A percentile compares a stretch with the other conserved stretches of the same genome.
phyloP scores from a whole-genome alignment of 2,329 filamentous ascomycete genomes.

The Parasarocladium wereldwijsianum region DNA sequence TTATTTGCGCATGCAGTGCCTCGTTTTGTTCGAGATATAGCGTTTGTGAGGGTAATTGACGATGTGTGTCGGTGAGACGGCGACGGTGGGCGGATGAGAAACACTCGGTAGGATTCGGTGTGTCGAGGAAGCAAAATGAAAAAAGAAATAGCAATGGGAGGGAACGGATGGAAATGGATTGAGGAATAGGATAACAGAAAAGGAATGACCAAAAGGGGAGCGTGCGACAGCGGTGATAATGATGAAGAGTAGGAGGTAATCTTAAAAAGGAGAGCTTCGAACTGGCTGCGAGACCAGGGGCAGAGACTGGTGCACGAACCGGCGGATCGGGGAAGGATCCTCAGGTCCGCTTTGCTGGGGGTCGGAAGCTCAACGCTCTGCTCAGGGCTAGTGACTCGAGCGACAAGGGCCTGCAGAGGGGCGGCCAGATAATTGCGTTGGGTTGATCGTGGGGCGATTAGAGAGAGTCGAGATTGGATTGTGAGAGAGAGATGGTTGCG shows the following conservation, averaged over 20 bases:
- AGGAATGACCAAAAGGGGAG: constrained; percentile 2
- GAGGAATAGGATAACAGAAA: constrained; percentile 1
- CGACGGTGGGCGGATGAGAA: constrained; percentile 6
- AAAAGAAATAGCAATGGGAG: constrained; percentile 6
- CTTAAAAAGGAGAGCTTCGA: constrained; percentile 2
- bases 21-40: too few species aligned
- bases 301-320: not conserved
- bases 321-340: constrained; percentile 4
- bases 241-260: constrained; percentile 4
- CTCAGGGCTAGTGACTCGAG: too few species aligned
- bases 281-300: not conserved
- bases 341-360: too few species aligned
- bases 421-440: too few species aligned
- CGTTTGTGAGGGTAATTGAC: constrained; percentile 8
- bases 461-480: too few species aligned
- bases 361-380: too few species aligned
- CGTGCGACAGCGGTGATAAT: constrained; percentile 3
- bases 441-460: too few species aligned
- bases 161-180: constrained; percentile 1
- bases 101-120: constrained; percentile 3
- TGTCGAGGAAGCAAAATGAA: constrained; percentile 8
- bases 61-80: constrained; percentile 4
- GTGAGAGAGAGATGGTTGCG: too few species aligned
- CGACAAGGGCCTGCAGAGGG: too few species aligned
- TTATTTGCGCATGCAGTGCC: constrained; percentile 24